phyloP scores from a whole-genome alignment of 495 filamentous ascomycete species.

The Penicillium paxilli region DNA sequence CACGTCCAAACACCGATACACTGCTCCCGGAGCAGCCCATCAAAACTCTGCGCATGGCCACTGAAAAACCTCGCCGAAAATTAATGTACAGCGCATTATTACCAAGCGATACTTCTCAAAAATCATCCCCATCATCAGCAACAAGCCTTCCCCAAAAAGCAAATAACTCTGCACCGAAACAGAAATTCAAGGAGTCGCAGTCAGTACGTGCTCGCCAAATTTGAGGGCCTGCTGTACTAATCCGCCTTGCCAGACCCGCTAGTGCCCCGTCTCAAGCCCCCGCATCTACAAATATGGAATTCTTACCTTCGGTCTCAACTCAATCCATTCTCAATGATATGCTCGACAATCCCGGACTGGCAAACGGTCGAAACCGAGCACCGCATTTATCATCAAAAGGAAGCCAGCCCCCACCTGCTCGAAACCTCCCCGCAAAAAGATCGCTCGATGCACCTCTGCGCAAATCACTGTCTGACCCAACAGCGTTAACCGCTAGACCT shows the following conservation, averaged over 20 bases:
- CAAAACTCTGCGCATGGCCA: conserved; percentile 35
- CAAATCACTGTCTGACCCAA: conserved; percentile 41
- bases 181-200: conserved; percentile 18
- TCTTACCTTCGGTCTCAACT: conserved; percentile 31
- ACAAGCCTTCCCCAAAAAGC: conserved; percentile 1
- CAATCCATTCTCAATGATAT: conserved; percentile 35
- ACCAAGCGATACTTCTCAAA: conserved; percentile 21
- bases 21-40: conserved; percentile 1
- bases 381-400: background rate
- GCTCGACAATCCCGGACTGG: conserved; percentile 9
- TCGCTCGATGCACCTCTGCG: conserved; percentile 27
- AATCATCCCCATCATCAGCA: conserved; percentile 5
- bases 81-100: conserved; percentile 49
- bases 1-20: background rate
- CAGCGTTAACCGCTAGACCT: conserved; percentile 19
- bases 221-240: conserved; percentile 12
- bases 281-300: conserved; percentile 19
- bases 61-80: conserved; percentile 44
- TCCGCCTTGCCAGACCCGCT: conserved; percentile 12
- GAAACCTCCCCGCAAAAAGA: conserved; percentile 7
- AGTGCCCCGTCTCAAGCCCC: background rate
- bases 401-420: background rate
- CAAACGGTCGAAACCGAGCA: background rate
- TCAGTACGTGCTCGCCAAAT: conserved; percentile 30
- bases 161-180: conserved; percentile 4